Percentiles rank a stretch among this genome's conserved stretches.
Conservation (phyloP, 306 rosid species). For the Cucurbita maxima region DNA sequence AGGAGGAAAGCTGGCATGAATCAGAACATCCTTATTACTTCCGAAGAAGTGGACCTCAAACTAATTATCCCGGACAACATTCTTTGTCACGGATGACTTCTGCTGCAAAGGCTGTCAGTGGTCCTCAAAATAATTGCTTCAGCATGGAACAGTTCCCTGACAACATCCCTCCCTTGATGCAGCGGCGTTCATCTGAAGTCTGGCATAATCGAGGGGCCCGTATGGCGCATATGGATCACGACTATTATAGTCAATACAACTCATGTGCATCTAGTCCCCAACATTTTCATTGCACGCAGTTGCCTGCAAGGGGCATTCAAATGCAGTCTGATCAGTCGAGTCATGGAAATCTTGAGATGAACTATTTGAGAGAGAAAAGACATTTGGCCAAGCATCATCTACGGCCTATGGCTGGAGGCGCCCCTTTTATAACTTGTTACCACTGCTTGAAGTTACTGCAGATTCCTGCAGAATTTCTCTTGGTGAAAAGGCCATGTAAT, state of each 20-base stretch:
- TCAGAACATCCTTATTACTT: slow-evolving; percentile 20
- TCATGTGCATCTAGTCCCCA: slow-evolving; percentile 39
- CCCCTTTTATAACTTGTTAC: slow-evolving; percentile 68
- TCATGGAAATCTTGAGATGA: slow-evolving; percentile 20
- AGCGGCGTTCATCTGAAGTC: slow-evolving; percentile 23
- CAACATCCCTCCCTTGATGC: slow-evolving; percentile 35
- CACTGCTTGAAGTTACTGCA: slow-evolving; percentile 49
- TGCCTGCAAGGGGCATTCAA: slow-evolving; percentile 18
- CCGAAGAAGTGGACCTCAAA: slow-evolving; percentile 29
- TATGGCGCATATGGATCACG: slow-evolving; percentile 25
- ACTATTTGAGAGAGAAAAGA: slow-evolving; percentile 28
- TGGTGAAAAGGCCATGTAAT: slow-evolving; percentile 37
- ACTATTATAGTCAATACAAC: slow-evolving; percentile 17
- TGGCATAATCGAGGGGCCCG: slow-evolving; percentile 16
- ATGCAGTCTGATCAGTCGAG: slow-evolving; percentile 27
- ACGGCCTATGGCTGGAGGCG: slow-evolving; percentile 72
- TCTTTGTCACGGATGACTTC: slow-evolving; percentile 37
- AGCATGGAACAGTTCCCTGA: slow-evolving; percentile 25
- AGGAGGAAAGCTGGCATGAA: slow-evolving; percentile 13
- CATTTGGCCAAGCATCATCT: slow-evolving; percentile 42
- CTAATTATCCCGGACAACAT: slow-evolving; percentile 21
- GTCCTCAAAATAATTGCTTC: slow-evolving; percentile 33
- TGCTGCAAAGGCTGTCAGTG: slow-evolving; percentile 48
- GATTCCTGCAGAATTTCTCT: slow-evolving; percentile 72
- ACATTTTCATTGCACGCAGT: slow-evolving; percentile 21